phyloP scores from a whole-genome alignment of 2,329 filamentous ascomycete species.

The Pseudogymnoascus sp. region DNA sequence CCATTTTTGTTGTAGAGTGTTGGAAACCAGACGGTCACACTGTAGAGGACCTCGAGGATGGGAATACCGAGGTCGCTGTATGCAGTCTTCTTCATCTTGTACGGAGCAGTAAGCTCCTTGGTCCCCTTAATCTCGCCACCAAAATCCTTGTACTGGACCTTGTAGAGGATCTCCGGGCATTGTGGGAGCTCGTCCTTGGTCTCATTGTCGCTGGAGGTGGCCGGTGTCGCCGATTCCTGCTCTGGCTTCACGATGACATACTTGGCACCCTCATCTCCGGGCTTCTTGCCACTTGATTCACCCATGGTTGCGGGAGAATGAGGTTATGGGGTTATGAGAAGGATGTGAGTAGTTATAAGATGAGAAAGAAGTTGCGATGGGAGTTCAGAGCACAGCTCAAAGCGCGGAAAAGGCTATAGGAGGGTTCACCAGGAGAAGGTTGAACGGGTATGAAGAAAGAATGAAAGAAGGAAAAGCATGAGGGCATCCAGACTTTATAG shows the following conservation, averaged over 20 bases:
- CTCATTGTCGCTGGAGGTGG: conserved; percentile 14
- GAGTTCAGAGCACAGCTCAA: conserved; percentile 4
- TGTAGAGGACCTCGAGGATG: conserved; percentile 20
- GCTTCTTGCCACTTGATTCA: neutral
- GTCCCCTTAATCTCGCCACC: conserved; percentile 20
- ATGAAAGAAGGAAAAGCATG: neutral
- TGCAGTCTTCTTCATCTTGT: conserved; percentile 20
- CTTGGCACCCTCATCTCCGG: conserved; percentile 15
- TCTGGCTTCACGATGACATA: conserved; percentile 19
- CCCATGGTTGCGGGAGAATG: conserved; percentile 13
- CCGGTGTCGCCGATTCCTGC: conserved; percentile 11
- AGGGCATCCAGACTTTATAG: neutral
- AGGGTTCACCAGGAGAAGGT: neutral
- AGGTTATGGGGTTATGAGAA: neutral
- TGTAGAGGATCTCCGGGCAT: conserved; percentile 20
- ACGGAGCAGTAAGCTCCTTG: conserved; percentile 19
- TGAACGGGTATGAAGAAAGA: neutral
- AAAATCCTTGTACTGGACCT: conserved; percentile 21
- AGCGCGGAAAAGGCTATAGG: neutral
- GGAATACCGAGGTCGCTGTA: conserved; percentile 19
- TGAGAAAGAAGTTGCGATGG: neutral
- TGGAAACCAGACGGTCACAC: conserved; percentile 21
- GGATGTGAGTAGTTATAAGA: neutral
- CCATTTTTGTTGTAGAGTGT: conserved; percentile 18
- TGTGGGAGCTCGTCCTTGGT: conserved; percentile 15